Base-by-base conservation (phyloP, 495 filamentous ascomycete genomes). In the Acidomyces sp. region DNA sequence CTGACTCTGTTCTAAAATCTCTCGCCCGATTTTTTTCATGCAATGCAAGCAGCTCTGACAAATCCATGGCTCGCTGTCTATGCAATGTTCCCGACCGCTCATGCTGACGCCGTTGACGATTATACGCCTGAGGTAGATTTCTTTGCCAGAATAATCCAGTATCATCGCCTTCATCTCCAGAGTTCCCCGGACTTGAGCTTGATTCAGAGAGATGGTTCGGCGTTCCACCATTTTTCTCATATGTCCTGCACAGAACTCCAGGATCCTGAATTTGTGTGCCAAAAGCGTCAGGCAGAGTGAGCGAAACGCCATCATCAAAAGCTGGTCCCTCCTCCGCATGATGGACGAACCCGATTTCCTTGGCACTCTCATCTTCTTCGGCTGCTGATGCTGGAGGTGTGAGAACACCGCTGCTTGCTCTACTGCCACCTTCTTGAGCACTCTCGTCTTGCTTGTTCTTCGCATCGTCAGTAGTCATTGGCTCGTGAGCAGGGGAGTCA, bases 141-240 rank as follows among this genome's bases (percentile, higher is more conserved):
- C 33, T 36, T 33, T 58, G 55, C 45, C 55, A 62, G 44, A 59
- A 60, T 18, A 59, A 33, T 10, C 59, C 59, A 6, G 53, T 60
- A 40, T 62, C 57, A 16, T 49, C 54, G 13, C 51, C 51, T 18
- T 40, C 53, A 16, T 54, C 57, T 39, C 29, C 37, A 23, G 49
- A 54, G n/a, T 36, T 31, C 22, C 36, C 40, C 26, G 37, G 24
- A 9, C 43, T 34, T 13, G n/a, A 30, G 7, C 9, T 7, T 21
- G 43, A 29, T 6, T 41, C 21, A 5, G 29, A 30, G 6, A 36
- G 18, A 16, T 38, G 16, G 21, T 10, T 27, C n/a, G 30, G 28
- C 9, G 25, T 15, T 15, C 34, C 45, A 18, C 13, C 41, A 10
- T 17, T 20, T 4, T n/a, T 20, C 15, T 12, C 4, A 36, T 15